Evolutionary conservation across 345 rosid genomes (phyloP).

Genomic region (Aquilaria yunnanensis): DNA sequence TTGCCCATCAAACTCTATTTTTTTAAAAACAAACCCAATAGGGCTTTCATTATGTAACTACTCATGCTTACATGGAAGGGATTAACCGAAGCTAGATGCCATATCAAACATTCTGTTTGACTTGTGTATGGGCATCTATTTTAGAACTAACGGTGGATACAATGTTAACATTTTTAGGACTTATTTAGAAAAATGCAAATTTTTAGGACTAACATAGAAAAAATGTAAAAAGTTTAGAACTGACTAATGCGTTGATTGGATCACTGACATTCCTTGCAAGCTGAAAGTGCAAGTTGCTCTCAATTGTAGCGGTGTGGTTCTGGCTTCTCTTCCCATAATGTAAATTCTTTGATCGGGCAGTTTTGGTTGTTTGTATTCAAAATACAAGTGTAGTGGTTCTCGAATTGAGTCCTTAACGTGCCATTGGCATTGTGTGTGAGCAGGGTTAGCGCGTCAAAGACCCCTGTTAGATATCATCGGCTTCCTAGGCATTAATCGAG

Average conservation of each 20-base stretch:
- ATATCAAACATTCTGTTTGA: too few relatives aligned
- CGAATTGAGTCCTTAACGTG: not conserved
- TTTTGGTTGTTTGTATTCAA: not conserved
- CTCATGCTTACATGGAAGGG: too few relatives aligned
- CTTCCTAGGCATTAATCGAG: constrained; percentile 46
- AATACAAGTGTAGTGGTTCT: not conserved
- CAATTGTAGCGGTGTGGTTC: constrained; percentile 88
- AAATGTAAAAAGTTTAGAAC: too few relatives aligned
- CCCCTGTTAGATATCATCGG: constrained; percentile 88
- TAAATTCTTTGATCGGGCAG: constrained; percentile 14
- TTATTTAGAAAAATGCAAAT: too few relatives aligned
- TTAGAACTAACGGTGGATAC: too few relatives aligned
- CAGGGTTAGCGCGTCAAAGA: constrained; percentile 99
- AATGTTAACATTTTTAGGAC: too few relatives aligned
- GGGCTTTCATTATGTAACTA: too few relatives aligned
- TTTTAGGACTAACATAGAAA: too few relatives aligned
- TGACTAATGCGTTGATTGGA: not conserved
- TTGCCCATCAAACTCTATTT: too few relatives aligned
- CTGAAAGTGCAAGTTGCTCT: constrained; percentile 97
- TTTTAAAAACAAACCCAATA: too few relatives aligned
- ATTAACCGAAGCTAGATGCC: too few relatives aligned
- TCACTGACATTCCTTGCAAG: constrained; percentile 33
- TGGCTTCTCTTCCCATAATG: constrained; percentile 92
- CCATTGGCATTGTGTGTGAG: constrained; percentile 8
- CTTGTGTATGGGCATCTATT: too few relatives aligned